A percentile compares a stretch with the other conserved stretches of the same genome.
These are phyloP conservation scores for Pleurotus salmoneostramineus DNA, from an alignment of 768 basidiomycete species.

Conservation along the genomic window DNA sequence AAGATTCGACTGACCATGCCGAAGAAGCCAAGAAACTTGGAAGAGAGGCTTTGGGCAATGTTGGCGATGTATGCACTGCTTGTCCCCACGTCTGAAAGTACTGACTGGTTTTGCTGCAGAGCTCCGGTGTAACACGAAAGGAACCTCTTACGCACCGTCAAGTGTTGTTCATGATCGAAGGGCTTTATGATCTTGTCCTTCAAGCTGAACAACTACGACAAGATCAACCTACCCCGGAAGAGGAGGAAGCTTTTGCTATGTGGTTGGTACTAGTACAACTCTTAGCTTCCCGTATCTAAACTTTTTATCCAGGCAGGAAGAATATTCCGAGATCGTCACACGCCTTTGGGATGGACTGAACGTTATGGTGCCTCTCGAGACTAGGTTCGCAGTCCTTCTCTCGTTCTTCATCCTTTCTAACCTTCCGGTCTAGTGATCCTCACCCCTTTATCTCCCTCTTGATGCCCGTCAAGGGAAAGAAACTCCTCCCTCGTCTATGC, in stretches of 20 bases:
- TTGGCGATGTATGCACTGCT: conserved; percentile 41
- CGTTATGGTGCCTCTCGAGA: conserved; percentile 90
- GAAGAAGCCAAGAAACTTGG: conserved; percentile 75
- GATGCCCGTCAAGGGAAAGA: conserved; percentile 87
- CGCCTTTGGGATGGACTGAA: conserved; percentile 76
- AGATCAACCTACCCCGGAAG: conserved; percentile 67
- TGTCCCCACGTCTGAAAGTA: neutral
- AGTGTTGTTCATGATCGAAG: conserved; percentile 75
- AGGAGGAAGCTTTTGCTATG: conserved; percentile 34
- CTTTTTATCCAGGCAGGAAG: conserved; percentile 41
- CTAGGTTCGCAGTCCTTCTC: conserved; percentile 55
- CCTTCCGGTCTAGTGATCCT: conserved; percentile 58
- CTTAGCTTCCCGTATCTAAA: neutral
- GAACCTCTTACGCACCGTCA: conserved; percentile 81
- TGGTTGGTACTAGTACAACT: conserved; percentile 38
- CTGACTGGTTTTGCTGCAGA: conserved; percentile 29
- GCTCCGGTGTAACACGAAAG: conserved; percentile 55
- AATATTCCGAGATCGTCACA: conserved; percentile 56
- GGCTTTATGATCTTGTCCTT: conserved; percentile 80
- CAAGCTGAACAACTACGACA: conserved; percentile 82
- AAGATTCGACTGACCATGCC: conserved; percentile 42
- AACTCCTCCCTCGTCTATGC: conserved; percentile 82
- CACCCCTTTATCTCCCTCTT: conserved; percentile 97
- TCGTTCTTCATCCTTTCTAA: neutral
- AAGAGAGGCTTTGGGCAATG: conserved; percentile 64